Evolutionary conservation across 2,329 filamentous ascomycete species (phyloP), one percentile per base, ranked within the genome.

Genomic region (Daldinia eschscholtzii): DNA sequence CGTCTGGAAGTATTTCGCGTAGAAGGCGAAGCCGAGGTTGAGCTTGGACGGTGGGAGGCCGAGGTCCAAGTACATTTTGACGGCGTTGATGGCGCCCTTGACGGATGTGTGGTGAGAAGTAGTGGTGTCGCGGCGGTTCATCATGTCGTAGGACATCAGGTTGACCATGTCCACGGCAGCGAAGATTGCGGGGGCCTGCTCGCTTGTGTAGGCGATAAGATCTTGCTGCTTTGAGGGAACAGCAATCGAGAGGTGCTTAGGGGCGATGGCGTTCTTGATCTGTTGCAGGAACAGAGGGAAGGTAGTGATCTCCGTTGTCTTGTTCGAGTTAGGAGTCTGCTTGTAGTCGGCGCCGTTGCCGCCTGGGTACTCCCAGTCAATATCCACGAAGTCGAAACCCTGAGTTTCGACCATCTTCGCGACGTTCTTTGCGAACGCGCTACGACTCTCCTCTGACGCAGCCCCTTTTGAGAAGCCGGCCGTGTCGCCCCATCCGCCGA

Each of bases 401-500:
- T 86, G 87, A 0, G 79, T 79, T 4, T 84, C 78, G 1, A 92
- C 81, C 89, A 93, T 91, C 35, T 80, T 80, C 5, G 85, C 86
- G 1, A 93, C 84, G 72, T 92, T 92, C 39, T 81, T 80, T 1
- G 90, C 89, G 80, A 90, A 93, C 5, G 78, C 79, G 62, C 82
- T 80, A 7, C 89, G 86, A 1, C 83, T 84, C 3, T 77, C 73
- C 0, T 85, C 82, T 0, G 83, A 83, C 57, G 79, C 81, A 1
- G 88, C 87, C 0, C 86, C 90, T 6, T 75, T 76, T 0, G 85
- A 83, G 75, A 93, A 93, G 0, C 90, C 91, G 13, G 77, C 76
- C 0, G 86, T 89, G 68, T 93, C 89, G 0, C 90, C 90, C 91
- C 91, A 93, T 50, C 91, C 92, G 15, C 91, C 91, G 68, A 93